Evolutionary conservation across 306 rosid genomes (phyloP).

Genomic region (Vigna radiata): DNA sequence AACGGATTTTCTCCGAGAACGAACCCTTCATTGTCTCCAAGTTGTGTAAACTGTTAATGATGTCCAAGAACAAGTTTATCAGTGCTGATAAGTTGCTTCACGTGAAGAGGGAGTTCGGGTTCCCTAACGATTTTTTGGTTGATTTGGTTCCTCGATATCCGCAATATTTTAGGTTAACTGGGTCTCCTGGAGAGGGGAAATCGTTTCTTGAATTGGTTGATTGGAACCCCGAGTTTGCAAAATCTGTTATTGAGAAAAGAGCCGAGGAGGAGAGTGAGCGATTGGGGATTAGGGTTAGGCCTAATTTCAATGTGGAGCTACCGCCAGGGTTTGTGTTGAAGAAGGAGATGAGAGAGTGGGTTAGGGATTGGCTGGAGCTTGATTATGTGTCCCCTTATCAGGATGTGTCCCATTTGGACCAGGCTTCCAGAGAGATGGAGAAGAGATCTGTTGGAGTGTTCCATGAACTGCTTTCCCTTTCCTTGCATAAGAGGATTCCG

Average conservation of each 20-base stretch:
- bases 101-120: conserved; percentile 89
- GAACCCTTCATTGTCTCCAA: conserved; percentile 67
- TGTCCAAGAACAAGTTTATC: conserved; percentile 67
- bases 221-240: conserved; percentile 75
- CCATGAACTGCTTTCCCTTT: conserved; percentile 68
- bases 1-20: conserved; percentile 51
- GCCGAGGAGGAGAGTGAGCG: conserved; percentile 70
- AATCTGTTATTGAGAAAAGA: conserved; percentile 78
- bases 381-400: conserved; percentile 77
- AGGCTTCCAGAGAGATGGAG: conserved; percentile 71
- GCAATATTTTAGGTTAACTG: conserved; percentile 70
- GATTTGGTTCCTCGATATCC: conserved; percentile 80
- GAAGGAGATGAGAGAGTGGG: conserved; percentile 94
- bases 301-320: conserved; percentile 73
- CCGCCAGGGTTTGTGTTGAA: conserved; percentile 75
- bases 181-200: conserved; percentile 71
- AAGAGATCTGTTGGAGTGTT: conserved; percentile 57
- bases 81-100: conserved; percentile 83
- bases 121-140: conserved; percentile 83
- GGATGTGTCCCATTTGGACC: conserved; percentile 68
- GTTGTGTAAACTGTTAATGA: conserved; percentile 82
- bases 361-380: conserved; percentile 93
- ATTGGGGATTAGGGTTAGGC: conserved; percentile 73
- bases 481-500: conserved; percentile 73
- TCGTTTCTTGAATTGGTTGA: conserved; percentile 74